These are phyloP conservation scores for Backusella luteola DNA, from an alignment of 192 early-diverging fungal genomes.

Conservation along the genomic window DNA sequence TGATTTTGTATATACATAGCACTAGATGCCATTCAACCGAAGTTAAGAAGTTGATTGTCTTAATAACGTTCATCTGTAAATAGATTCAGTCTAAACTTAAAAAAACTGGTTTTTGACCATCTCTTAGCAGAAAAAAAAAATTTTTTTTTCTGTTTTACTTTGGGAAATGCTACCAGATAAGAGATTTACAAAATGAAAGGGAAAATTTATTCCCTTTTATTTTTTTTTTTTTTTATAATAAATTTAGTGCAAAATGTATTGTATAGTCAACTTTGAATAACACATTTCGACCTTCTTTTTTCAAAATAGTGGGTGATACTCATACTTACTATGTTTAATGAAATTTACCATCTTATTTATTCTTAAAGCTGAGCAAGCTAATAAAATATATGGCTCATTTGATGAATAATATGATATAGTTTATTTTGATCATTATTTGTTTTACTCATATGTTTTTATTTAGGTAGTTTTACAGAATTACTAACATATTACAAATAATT, in stretches of 20 bases:
- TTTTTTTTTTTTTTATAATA: not conserved
- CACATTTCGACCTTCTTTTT: not conserved
- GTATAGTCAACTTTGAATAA: not conserved
- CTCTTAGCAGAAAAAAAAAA: not conserved
- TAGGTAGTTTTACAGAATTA: not conserved
- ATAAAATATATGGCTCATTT: not conserved
- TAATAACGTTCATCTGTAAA: not conserved
- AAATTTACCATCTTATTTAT: not conserved
- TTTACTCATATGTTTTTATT: not conserved
- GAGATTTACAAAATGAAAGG: not conserved
- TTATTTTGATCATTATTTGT: not conserved
- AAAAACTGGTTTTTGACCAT: not conserved
- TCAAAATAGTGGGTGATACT: not conserved
- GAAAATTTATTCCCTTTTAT: not conserved
- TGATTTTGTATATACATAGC: not conserved
- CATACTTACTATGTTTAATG: not conserved
- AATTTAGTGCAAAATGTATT: not conserved
- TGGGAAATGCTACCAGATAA: not conserved
- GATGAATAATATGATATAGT: not conserved
- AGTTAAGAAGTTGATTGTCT: not conserved
- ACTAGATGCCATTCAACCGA: not conserved
- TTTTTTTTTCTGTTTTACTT: not conserved
- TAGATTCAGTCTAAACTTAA: not conserved
- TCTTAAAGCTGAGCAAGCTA: not conserved
- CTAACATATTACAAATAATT: not conserved